phyloP scores from a whole-genome alignment of 2,329 filamentous ascomycete genomes.

The Xylariaceae sp. region DNA sequence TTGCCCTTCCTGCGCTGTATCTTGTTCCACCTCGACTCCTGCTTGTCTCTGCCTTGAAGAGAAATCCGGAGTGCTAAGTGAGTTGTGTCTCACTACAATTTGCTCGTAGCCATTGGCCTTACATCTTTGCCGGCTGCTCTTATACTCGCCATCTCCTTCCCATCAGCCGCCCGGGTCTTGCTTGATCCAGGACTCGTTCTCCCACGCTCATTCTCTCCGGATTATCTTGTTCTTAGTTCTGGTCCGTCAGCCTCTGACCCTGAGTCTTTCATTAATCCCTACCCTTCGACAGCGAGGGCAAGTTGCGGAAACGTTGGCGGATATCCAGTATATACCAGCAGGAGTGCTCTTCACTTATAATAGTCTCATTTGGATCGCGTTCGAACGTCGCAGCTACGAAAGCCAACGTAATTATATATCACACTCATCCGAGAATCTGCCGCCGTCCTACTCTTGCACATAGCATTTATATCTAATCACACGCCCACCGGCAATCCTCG shows the following conservation, averaged over 20 bases:
- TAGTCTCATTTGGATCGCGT: constrained; percentile 10
- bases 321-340: constrained; percentile 24
- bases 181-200: constrained; percentile 26
- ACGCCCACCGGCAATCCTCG: constrained; percentile 9
- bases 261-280: constrained; percentile 33
- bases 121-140: constrained; percentile 26
- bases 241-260: constrained; percentile 30
- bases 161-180: constrained; percentile 9
- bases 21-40: constrained; percentile 34
- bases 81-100: constrained; percentile 34
- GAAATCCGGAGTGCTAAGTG: constrained; percentile 30
- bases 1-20: constrained; percentile 33
- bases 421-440: constrained; percentile 9
- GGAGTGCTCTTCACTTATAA: constrained; percentile 14
- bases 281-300: constrained; percentile 1
- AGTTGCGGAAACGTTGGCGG: constrained; percentile 13
- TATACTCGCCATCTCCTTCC: constrained; percentile 27
- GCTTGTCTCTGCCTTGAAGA: constrained; percentile 34
- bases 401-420: constrained; percentile 16
- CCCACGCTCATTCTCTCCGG: constrained; percentile 33
- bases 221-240: constrained; percentile 21
- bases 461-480: constrained; percentile 23
- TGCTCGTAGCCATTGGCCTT: constrained; percentile 25
- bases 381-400: constrained; percentile 11
- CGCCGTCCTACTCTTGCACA: constrained; percentile 9